Base-by-base conservation (phyloP, 306 rosid genomes). In the Gillenia trifoliata region DNA sequence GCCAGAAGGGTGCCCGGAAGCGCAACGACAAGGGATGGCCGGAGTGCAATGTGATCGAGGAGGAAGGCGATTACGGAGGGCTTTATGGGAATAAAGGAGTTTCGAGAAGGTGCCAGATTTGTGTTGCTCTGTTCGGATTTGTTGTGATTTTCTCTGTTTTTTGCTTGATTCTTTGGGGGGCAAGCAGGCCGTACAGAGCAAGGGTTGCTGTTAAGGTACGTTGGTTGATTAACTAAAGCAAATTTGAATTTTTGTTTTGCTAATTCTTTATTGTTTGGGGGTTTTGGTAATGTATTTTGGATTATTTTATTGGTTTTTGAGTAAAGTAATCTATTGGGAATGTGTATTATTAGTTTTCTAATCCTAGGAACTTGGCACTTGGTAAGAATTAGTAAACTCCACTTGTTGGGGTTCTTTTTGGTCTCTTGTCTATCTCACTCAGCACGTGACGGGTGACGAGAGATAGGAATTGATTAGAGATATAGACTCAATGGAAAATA, bases 81-180 rank as follows among this genome's bases (percentile, higher is more conserved):
- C 55, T 73, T 31, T 64, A 61, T 40, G 83, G 36, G 2, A 49
- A 75, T 0, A 41, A 76, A 36, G 91, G 92, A 0, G n/a, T 86
- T 25, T 66, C 93, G 0, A 81, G 91, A 30, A 75, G 85, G 73
- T 83, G 84, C 59, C 96, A 86, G 80, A 50, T 86, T 64, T 69
- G 83, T 28, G 20, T 89, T 78, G 91, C 76, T 47, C 13, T 89
- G 52, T n/a, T 87, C 72, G 94, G 82, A 8, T 83, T 91, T 73
- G 70, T 83, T 30, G 40, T 75, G 10, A 64, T 93, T 23, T 93
- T 89, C 82, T 59, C 70, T 29, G 11, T 91, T 8, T 93, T 91
- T 38, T 91, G 96, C 80, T 78, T 91, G 60, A 87, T 89, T 68
- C 85, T 88, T 68, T 87, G 91, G 91, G 92, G 81, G 17, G 91